phyloP scores from a whole-genome alignment of 768 basidiomycete species.

The Gelatoporia subvermispora region DNA sequence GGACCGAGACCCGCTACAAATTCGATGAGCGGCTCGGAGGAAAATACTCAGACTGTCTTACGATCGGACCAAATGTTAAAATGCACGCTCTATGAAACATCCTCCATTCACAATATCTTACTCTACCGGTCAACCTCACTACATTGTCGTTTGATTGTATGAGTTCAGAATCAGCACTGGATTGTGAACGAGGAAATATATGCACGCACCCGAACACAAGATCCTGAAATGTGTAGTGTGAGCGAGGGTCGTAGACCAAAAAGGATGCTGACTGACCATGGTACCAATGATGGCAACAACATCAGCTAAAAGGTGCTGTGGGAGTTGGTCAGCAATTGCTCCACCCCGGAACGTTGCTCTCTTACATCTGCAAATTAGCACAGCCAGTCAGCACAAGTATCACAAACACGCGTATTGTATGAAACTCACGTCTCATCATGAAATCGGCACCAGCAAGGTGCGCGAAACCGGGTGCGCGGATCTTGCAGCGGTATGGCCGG shows the following conservation, averaged over 20 bases:
- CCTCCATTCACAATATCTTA: slow-evolving; percentile 8
- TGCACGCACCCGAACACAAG: slow-evolving; percentile 94
- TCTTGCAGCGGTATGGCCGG: slow-evolving; percentile 94
- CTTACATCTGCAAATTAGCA: slow-evolving; percentile 36
- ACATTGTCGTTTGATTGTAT: slow-evolving; percentile 10
- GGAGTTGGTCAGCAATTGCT: slow-evolving; percentile 15
- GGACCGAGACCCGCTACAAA: slow-evolving; percentile 71
- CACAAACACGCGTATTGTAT: slow-evolving; percentile 7
- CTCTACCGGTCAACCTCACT: slow-evolving; percentile 43
- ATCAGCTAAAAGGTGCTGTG: slow-evolving; percentile 84
- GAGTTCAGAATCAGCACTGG: background rate
- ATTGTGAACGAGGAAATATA: slow-evolving; percentile 1
- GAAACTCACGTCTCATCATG: slow-evolving; percentile 86
- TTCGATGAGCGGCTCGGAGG: slow-evolving; percentile 30
- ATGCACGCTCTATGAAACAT: background rate
- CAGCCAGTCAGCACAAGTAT: background rate
- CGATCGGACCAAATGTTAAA: background rate
- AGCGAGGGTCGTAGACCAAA: slow-evolving; percentile 3
- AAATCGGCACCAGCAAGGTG: slow-evolving; percentile 96
- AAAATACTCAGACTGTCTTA: slow-evolving; percentile 20
- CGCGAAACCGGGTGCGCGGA: slow-evolving; percentile 94
- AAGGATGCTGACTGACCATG: slow-evolving; percentile 55
- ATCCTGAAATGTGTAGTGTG: slow-evolving; percentile 42
- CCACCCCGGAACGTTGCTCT: no score
- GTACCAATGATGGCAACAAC: slow-evolving; percentile 97